Conservation (phyloP, 768 basidiomycete species). For the Dioszegia crocea region DNA sequence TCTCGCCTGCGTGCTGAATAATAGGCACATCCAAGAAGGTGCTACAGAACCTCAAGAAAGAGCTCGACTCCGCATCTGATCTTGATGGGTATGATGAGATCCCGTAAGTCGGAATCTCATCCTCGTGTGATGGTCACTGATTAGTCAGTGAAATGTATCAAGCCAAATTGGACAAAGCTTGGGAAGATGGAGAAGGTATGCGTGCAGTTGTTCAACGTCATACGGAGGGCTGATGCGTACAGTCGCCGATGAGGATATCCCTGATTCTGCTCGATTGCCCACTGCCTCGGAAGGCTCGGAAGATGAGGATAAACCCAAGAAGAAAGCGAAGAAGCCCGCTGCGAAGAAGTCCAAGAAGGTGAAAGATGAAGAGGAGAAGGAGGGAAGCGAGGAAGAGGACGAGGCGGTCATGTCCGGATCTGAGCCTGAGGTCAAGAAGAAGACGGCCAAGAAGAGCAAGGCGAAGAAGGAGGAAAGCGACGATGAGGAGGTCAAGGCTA, state of each 20-base stretch:
- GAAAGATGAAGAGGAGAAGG: slow-evolving; percentile 12
- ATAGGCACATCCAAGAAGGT: slow-evolving; percentile 58
- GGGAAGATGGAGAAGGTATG: slow-evolving; percentile 61
- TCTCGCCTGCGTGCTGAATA: slow-evolving; percentile 30
- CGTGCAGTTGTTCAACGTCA: not conserved
- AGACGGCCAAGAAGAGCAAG: not conserved
- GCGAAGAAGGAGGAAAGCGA: slow-evolving; percentile 14
- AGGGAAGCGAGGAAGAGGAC: slow-evolving; percentile 13
- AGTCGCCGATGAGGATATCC: slow-evolving; percentile 76
- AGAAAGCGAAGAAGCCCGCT: slow-evolving; percentile 40
- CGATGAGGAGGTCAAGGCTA: slow-evolving; percentile 10
- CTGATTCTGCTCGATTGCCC: slow-evolving; percentile 31
- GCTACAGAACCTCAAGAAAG: slow-evolving; percentile 65
- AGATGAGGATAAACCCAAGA: slow-evolving; percentile 20
- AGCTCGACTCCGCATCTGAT: slow-evolving; percentile 60
- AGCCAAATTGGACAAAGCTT: slow-evolving; percentile 64
- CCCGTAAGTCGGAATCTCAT: slow-evolving; percentile 20
- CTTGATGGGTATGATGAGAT: slow-evolving; percentile 65
- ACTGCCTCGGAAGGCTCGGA: not conserved
- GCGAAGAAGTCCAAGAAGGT: slow-evolving; percentile 13
- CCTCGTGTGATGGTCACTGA: not conserved
- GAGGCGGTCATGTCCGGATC: too few relatives aligned
- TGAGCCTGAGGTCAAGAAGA: not conserved
- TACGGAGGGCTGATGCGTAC: not conserved
- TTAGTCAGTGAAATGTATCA: slow-evolving; percentile 60